Conservation (phyloP, 1,284 basidiomycete genomes). For the Pseudozyma thailandica region DNA sequence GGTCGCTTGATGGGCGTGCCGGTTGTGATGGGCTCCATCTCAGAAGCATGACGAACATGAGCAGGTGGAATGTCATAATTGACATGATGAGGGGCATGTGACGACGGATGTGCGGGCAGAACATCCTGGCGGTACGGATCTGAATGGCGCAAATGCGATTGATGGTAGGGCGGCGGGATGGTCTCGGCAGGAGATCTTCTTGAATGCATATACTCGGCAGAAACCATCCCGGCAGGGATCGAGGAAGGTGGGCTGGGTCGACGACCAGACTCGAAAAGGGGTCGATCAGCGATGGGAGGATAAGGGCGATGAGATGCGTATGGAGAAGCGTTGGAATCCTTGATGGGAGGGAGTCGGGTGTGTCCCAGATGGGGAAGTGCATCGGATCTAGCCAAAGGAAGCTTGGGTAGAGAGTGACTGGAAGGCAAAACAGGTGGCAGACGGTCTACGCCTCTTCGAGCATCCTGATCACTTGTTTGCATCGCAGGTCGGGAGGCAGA, state of each 20-base stretch:
- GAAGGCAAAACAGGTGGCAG: slow-evolving; percentile 26
- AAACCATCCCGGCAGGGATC: slow-evolving; percentile 36
- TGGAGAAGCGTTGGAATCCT: slow-evolving; percentile 7
- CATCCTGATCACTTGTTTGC: slow-evolving; percentile 6
- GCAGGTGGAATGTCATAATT: slow-evolving; percentile 14
- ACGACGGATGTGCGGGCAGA: slow-evolving; percentile 9
- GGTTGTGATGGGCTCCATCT: slow-evolving; percentile 9
- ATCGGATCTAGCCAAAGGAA: slow-evolving; percentile 11
- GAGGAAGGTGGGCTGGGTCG: slow-evolving; percentile 21
- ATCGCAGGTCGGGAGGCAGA: slow-evolving; percentile 13
- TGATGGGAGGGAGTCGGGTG: slow-evolving; percentile 33
- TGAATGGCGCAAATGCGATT: slow-evolving; percentile 15
- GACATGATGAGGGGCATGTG: slow-evolving; percentile 24
- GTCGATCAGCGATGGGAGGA: slow-evolving; percentile 11
- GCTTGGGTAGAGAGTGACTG: slow-evolving; percentile 18
- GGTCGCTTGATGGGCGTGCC: slow-evolving; percentile 44
- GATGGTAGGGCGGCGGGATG: slow-evolving; percentile 4
- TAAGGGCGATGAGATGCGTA: slow-evolving; percentile 26
- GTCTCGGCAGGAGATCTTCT: slow-evolving; percentile 25
- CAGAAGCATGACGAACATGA: slow-evolving; percentile 15
- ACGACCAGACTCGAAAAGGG: slow-evolving; percentile 11
- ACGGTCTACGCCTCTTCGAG: slow-evolving; percentile 19
- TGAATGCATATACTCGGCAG: slow-evolving; percentile 26
- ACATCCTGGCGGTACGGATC: slow-evolving; percentile 23
- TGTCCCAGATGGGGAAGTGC: slow-evolving; percentile 6